Percentiles rank a stretch among this genome's conserved stretches.
Conservation (phyloP, 179 eudicot genomes). For the Silene noctiflora region DNA sequence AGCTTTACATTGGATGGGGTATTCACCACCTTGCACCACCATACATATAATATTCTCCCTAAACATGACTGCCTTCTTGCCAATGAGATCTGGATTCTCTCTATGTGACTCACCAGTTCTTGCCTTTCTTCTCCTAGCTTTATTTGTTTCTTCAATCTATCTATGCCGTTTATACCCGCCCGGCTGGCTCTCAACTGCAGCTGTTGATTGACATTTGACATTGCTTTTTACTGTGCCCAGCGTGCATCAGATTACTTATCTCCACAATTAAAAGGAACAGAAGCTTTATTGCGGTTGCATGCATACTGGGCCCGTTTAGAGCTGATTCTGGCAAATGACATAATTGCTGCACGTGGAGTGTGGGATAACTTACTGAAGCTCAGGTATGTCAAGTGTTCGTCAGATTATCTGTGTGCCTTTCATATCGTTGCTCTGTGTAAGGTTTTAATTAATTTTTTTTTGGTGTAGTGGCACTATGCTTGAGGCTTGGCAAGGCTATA, state of each 20-base stretch:
- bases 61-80: background rate
- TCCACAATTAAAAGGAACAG: slow-evolving; percentile 57
- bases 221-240: slow-evolving; percentile 33
- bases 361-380: slow-evolving; percentile 90
- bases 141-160: background rate
- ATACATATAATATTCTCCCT: background rate
- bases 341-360: slow-evolving; percentile 84
- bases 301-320: slow-evolving; percentile 86
- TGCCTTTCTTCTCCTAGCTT: background rate
- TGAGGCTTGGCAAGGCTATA: slow-evolving; percentile 83
- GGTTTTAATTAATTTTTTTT: background rate
- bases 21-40: background rate
- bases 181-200: background rate
- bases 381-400: slow-evolving; percentile 39
- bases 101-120: background rate
- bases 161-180: slow-evolving; percentile 2
- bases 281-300: slow-evolving; percentile 61
- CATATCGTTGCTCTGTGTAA: background rate
- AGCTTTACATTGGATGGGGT: background rate
- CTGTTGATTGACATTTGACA: slow-evolving; percentile 20
- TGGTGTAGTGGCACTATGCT: slow-evolving; percentile 62
- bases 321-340: slow-evolving; percentile 58
- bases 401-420: slow-evolving; percentile 12
- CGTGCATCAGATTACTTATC: slow-evolving; percentile 87
- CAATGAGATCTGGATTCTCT: background rate